Base-by-base conservation (phyloP, 768 basidiomycete species). In the Auricularia sp. region DNA sequence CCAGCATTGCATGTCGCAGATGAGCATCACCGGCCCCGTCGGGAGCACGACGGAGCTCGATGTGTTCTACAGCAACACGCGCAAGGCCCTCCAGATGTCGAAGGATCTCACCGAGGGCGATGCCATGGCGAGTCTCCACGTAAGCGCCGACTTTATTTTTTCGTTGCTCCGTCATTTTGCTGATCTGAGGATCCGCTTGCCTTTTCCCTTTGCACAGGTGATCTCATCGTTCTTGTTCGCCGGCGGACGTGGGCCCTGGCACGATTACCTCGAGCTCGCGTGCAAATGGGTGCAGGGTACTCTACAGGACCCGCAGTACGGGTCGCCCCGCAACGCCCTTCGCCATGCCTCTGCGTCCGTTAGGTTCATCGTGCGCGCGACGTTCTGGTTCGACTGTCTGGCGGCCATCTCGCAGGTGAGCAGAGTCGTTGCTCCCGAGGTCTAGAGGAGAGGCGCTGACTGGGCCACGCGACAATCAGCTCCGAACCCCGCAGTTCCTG, bases 331-430 rank as follows among this genome's bases (percentile, higher is more conserved):
- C 62, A 77, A 78, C 60, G 79, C 80, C 6, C 77, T 89, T 12
- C 65, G 77, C 39, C 64, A 66, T 16, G 84, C 81, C 68, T 67
- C 71, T 23, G 80, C 78, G 78, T 84, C 77, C 75, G 80, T 77
- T 72, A 82, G 75, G 43, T 91, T 91, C 74, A 86, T 92, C 71
- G 80, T 91, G 75, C 90, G 90, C 74, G 87, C 90, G 34, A 84
- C 88, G 16, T 85, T 92, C 64, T 93, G 91, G 91, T 91, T 92
- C 72, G 91, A 93, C 72, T 88, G 92, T 42, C 80, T 92, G 62
- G 90, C 88, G 6, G 84, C 87, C 1, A 81, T 87, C 61, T 89
- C 90, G n/a, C 84, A 59, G 56, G 56, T 59, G 21, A 14, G 56
- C 47, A 51, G 11, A 6, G 0, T 10, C 56, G 3, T 36, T 58